Conservation (phyloP, 768 basidiomycete genomes). For the Kwoniella pini region DNA sequence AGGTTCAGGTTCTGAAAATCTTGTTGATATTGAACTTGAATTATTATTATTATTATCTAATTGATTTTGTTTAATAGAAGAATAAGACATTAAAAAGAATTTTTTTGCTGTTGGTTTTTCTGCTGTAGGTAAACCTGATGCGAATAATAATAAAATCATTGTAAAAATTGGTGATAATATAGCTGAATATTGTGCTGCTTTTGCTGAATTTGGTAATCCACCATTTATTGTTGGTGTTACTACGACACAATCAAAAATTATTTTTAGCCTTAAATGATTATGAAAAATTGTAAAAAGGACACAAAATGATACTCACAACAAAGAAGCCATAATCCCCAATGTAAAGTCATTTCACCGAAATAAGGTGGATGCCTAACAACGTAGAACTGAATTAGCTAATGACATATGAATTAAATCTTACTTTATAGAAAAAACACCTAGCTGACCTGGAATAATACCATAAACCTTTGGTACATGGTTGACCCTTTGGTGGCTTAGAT, state of each 20-base stretch:
- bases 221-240: slow-evolving; percentile 64
- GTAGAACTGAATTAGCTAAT: slow-evolving; percentile 55
- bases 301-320: slow-evolving; percentile 28
- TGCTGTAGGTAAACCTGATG: slow-evolving; percentile 68
- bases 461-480: slow-evolving; percentile 57
- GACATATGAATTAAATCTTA: not conserved
- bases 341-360: slow-evolving; percentile 65
- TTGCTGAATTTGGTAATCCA: slow-evolving; percentile 56
- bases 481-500: slow-evolving; percentile 60
- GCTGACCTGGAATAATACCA: slow-evolving; percentile 43
- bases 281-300: not conserved
- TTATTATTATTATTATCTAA: slow-evolving; percentile 2
- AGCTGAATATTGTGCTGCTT: slow-evolving; percentile 64
- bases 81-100: slow-evolving; percentile 62
- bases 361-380: slow-evolving; percentile 70
- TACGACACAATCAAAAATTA: slow-evolving; percentile 59
- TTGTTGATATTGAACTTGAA: not conserved
- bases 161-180: slow-evolving; percentile 69
- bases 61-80: not conserved
- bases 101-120: slow-evolving; percentile 68
- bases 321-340: slow-evolving; percentile 37
- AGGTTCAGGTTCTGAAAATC: slow-evolving; percentile 5
- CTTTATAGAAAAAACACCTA: not conserved
- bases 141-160: slow-evolving; percentile 62
- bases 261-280: slow-evolving; percentile 52